Percentiles rank a stretch among this genome's conserved stretches.
phyloP scores from a whole-genome alignment of 345 rosid genomes.

The Reutealis trisperma region DNA sequence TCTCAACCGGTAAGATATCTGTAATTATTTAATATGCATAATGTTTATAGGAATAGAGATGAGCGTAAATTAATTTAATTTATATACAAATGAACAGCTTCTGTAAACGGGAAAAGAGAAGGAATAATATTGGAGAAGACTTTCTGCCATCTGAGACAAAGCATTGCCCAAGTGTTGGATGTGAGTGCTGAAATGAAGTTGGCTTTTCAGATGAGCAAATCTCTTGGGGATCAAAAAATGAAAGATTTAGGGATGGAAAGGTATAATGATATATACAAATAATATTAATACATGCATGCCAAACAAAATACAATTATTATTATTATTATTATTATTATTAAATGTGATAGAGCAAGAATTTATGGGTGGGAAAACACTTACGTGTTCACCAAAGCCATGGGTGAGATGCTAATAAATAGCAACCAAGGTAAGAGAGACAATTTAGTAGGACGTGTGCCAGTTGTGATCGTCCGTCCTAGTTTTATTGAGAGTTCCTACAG shows the following conservation, averaged over 20 bases:
- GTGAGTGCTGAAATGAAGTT: slow-evolving; percentile 38
- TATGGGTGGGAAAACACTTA: slow-evolving; percentile 39
- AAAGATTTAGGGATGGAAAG: too few species aligned
- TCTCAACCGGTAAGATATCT: slow-evolving; percentile 24
- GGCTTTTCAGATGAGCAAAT: slow-evolving; percentile 26
- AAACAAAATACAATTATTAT: too few species aligned
- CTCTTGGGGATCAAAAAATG: not conserved
- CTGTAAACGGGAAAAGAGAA: slow-evolving; percentile 16
- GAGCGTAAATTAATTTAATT: too few species aligned
- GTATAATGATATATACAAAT: too few species aligned
- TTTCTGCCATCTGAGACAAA: slow-evolving; percentile 3
- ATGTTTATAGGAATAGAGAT: too few species aligned
- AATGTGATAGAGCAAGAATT: slow-evolving; percentile 26
- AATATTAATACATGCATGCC: too few species aligned
- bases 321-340: too few species aligned
- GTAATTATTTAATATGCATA: too few species aligned
- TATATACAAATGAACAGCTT: slow-evolving; percentile 1
- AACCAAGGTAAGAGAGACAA: too few species aligned
- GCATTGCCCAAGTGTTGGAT: slow-evolving; percentile 11
- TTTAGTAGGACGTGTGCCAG: slow-evolving; percentile 17
- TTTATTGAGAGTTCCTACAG: slow-evolving; percentile 26
- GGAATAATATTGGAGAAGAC: slow-evolving; percentile 13
- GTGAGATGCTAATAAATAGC: slow-evolving; percentile 29
- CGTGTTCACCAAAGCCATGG: slow-evolving; percentile 44
- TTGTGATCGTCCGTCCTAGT: slow-evolving; percentile 38